phyloP scores from a whole-genome alignment of 768 basidiomycete species.

The Leccinum longicurvipes region DNA sequence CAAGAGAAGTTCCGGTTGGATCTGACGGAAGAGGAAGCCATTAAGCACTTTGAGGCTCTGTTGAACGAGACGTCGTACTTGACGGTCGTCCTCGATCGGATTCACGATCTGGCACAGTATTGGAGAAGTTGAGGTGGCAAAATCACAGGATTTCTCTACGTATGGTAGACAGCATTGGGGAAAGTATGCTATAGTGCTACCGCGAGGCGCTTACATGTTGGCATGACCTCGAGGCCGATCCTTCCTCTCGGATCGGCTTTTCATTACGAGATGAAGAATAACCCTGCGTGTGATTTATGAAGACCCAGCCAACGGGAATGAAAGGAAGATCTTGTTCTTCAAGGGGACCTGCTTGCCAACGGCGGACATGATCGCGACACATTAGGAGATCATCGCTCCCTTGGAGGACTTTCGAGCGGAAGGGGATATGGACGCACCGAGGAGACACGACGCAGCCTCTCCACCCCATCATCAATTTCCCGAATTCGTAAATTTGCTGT shows the following conservation, averaged over 20 bases:
- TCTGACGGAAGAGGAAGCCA: conserved; percentile 93
- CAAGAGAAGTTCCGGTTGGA: conserved; percentile 96
- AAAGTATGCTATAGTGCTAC: too few species aligned
- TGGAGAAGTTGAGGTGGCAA: conserved; percentile 60
- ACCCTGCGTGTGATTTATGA: too few species aligned
- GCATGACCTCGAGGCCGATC: background rate
- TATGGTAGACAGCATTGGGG: background rate
- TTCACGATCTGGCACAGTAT: conserved; percentile 89
- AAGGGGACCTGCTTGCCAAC: background rate
- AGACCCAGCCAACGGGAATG: background rate
- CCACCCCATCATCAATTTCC: background rate
- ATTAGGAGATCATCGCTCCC: background rate
- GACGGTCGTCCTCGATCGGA: conserved; percentile 87
- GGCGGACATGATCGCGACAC: background rate
- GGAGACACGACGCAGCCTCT: background rate
- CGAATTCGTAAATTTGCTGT: background rate
- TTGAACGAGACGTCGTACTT: conserved; percentile 95
- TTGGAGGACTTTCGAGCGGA: background rate
- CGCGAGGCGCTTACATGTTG: background rate
- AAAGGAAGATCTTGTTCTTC: background rate
- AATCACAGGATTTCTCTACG: conserved; percentile 2
- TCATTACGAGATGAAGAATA: too few species aligned
- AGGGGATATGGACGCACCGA: background rate
- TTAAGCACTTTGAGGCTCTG: conserved; percentile 92
- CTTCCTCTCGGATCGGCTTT: background rate